Conservation (phyloP, 345 rosid species). For the Gossypium rotundifolium region DNA sequence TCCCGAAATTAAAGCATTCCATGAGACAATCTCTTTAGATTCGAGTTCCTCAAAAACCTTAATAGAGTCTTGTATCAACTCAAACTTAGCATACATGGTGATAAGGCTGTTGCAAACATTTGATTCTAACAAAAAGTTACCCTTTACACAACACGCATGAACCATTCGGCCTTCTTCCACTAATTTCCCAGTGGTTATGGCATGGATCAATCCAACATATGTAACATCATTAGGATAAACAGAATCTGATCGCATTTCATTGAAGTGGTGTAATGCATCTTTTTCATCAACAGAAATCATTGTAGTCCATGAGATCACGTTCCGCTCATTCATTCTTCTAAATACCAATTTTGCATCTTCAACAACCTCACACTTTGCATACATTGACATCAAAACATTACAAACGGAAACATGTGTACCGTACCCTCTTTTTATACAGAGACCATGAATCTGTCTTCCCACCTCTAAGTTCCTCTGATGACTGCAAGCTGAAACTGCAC, state of each 20-base stretch:
- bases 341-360: background rate
- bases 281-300: background rate
- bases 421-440: constrained; percentile 60
- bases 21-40: background rate
- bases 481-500: constrained; percentile 73
- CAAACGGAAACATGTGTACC: constrained; percentile 24
- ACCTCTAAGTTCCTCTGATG: constrained; percentile 51
- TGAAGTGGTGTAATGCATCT: background rate
- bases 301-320: background rate
- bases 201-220: constrained; percentile 31
- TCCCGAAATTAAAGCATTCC: background rate
- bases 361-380: background rate
- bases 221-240: background rate
- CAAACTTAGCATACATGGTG: constrained; percentile 81
- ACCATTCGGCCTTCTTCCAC: constrained; percentile 45
- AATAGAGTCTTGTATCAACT: constrained; percentile 2
- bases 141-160: constrained; percentile 60
- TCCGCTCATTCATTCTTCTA: background rate
- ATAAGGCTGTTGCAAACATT: constrained; percentile 70
- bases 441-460: constrained; percentile 75
- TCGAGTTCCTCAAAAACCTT: background rate
- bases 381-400: constrained; percentile 2
- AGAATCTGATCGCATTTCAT: background rate
- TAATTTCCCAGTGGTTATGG: constrained; percentile 36
- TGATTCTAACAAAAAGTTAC: constrained; percentile 41